Evolutionary conservation across 352 stramenopile species (phyloP), one percentile per base, ranked within the genome.

Genomic region (Plasmopara viticola): DNA sequence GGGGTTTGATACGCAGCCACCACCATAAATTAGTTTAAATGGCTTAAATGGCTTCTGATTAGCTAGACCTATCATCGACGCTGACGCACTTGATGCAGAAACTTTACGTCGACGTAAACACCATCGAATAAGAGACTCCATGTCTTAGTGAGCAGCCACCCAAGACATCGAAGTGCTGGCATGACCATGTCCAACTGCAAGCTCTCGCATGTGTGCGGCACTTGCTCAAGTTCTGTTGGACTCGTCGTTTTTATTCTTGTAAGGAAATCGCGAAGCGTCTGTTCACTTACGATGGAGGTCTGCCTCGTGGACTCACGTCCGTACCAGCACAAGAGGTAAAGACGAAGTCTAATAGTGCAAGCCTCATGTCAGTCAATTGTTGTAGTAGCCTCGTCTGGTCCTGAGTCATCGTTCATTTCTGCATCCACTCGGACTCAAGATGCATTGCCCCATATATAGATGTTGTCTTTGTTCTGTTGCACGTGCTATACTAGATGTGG

Each of bases 91-190:
- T 64, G 63, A 14, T 83, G 67, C 6, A 91, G 57, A 6, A 74
- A 88, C 49, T 74, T 68, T 29, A 84, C 54, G 34, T 92, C 79
- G n/a, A 92, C 73, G 57, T 89, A 68, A 4, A 92, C 56, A 0
- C 79, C 78, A 20, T 84, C 44, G 25, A 90, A 93, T 2, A 93
- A 58, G 51, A 84, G 53, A 40, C 83, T 76, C 79, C 79, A 93
- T n/a, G 68, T 75, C 64, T 93, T 93, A 25, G 74, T 88, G 28
- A 93, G 65, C 33, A 91, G 50, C 75, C 76, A 93, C 0, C 83
- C 83, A 25, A 93, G 68, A 40, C 64, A 85, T 9, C 78, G 78
- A 31, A 90, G 78, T 5, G 78, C 77, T 0, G 78, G 74, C 66
- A 90, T 70, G 10, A 82, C 39, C 82, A 92, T 88, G 41, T 90